Conservation (phyloP, 768 basidiomycete species). For the Mycena alexandri region DNA sequence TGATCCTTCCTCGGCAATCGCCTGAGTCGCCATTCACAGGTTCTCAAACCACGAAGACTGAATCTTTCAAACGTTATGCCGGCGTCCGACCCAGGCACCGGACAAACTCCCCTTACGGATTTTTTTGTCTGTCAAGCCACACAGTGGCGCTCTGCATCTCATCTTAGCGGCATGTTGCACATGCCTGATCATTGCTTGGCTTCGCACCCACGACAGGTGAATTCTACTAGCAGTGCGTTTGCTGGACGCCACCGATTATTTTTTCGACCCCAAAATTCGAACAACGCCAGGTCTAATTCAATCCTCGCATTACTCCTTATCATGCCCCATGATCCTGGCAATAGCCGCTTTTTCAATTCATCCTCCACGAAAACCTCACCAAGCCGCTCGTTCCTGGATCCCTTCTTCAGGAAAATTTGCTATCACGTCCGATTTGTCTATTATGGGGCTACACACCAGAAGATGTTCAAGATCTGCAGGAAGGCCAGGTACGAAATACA, state of each 20-base stretch:
- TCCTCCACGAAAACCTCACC: no score
- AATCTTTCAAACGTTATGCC: no score
- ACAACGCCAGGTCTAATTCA: no score
- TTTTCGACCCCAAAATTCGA: no score
- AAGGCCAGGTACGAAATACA: background rate
- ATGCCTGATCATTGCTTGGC: background rate
- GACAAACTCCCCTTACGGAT: constrained; percentile 2
- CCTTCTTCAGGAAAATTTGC: background rate
- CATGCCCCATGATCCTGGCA: no score
- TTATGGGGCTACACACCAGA: background rate
- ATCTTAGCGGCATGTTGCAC: background rate
- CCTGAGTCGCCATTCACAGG: background rate
- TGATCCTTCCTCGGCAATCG: constrained; percentile 12
- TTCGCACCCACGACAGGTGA: no score
- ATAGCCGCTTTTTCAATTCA: no score
- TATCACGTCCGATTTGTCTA: constrained; percentile 14
- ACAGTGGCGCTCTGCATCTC: constrained; percentile 12
- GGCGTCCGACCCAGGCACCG: constrained; percentile 2
- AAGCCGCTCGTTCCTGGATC: no score
- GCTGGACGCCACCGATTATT: no score
- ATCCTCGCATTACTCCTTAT: no score
- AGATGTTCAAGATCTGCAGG: constrained; percentile 11
- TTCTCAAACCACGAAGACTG: background rate
- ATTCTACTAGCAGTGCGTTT: no score
- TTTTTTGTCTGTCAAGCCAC: background rate